These are phyloP conservation scores for Colletotrichum tofieldiae DNA, from an alignment of 2,329 filamentous ascomycete species.

Conservation along the genomic window DNA sequence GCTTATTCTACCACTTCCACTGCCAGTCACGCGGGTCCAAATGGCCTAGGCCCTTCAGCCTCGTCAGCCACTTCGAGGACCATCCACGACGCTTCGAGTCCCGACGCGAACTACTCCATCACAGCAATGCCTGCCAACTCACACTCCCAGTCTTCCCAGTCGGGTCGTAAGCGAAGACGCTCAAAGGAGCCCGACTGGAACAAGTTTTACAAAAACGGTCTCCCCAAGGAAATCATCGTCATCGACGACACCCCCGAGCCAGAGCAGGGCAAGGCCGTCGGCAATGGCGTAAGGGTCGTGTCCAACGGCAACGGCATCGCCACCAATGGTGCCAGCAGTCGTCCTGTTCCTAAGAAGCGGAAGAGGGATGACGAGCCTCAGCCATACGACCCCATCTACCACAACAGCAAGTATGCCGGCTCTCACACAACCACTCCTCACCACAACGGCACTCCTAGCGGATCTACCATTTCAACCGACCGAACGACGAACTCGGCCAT, in stretches of 20 bases:
- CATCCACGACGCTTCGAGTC: constrained; percentile 50
- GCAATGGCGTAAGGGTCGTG: constrained; percentile 57
- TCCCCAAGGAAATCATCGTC: constrained; percentile 88
- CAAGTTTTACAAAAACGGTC: constrained; percentile 85
- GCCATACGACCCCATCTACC: constrained; percentile 80
- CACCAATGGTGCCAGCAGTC: constrained; percentile 50
- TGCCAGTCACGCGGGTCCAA: constrained; percentile 49
- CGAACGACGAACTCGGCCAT: constrained; percentile 81
- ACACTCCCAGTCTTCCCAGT: constrained; percentile 42
- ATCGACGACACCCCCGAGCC: constrained; percentile 82
- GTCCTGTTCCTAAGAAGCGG: constrained; percentile 80
- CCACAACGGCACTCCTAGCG: constrained; percentile 76
- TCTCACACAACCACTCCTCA: constrained; percentile 82
- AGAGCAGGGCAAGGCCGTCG: constrained; percentile 55
- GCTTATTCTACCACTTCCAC: constrained; percentile 44
- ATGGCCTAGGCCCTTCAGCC: constrained; percentile 56
- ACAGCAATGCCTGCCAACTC: constrained; percentile 55
- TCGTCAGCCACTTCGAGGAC: constrained; percentile 50
- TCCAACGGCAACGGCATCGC: constrained; percentile 52
- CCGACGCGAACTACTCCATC: constrained; percentile 52
- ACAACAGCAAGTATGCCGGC: constrained; percentile 72
- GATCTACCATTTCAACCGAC: constrained; percentile 85
- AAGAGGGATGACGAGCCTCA: constrained; percentile 73
- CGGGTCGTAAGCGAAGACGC: constrained; percentile 67
- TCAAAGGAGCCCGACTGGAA: constrained; percentile 82